Percentiles rank a stretch among this genome's conserved stretches.
Evolutionary conservation across 108 stramenopile genomes (phyloP).

Genomic region (Hondaea fermentalgiana): DNA sequence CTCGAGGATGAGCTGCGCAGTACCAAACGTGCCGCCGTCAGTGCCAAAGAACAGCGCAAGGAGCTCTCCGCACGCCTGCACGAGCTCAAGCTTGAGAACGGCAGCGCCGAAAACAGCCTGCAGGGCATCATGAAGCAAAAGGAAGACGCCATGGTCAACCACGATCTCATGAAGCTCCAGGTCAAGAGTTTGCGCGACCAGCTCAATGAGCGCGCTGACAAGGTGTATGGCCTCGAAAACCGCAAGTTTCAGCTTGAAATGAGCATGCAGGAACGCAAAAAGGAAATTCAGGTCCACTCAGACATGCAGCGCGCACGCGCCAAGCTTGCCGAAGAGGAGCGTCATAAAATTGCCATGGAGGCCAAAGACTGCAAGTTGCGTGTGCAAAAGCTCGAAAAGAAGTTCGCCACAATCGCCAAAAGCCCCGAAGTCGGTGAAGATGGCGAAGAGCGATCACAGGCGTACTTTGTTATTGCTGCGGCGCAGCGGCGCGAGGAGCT

Average conservation of each 20-base stretch:
- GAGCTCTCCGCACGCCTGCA: constrained; percentile 36
- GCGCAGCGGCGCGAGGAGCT: constrained; percentile 75
- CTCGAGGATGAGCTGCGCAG: constrained; percentile 54
- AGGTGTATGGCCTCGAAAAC: constrained; percentile 60
- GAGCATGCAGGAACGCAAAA: constrained; percentile 58
- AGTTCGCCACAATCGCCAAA: constrained; percentile 50
- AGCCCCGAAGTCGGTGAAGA: constrained; percentile 34
- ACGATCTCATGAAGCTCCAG: constrained; percentile 66
- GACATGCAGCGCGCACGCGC: constrained; percentile 59
- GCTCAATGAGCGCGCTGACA: constrained; percentile 52
- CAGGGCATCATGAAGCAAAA: constrained; percentile 33
- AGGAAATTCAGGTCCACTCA: constrained; percentile 42
- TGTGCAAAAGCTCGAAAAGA: constrained; percentile 59
- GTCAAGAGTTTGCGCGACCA: constrained; percentile 57
- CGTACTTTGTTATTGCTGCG: constrained; percentile 65
- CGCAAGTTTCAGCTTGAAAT: constrained; percentile 53
- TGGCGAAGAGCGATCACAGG: constrained; percentile 51
- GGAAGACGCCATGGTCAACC: constrained; percentile 59
- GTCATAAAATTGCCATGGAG: constrained; percentile 61
- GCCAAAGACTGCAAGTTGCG: constrained; percentile 44
- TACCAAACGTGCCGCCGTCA: constrained; percentile 37
- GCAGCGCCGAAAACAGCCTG: constrained; percentile 49
- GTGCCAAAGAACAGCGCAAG: constrained; percentile 24
- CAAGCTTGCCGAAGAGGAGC: constrained; percentile 60
- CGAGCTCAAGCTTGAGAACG: constrained; percentile 58